Percentiles rank a stretch among this genome's conserved stretches.
phyloP scores from a whole-genome alignment of 2,329 filamentous ascomycete genomes.

The Calonectria pauciramosa region DNA sequence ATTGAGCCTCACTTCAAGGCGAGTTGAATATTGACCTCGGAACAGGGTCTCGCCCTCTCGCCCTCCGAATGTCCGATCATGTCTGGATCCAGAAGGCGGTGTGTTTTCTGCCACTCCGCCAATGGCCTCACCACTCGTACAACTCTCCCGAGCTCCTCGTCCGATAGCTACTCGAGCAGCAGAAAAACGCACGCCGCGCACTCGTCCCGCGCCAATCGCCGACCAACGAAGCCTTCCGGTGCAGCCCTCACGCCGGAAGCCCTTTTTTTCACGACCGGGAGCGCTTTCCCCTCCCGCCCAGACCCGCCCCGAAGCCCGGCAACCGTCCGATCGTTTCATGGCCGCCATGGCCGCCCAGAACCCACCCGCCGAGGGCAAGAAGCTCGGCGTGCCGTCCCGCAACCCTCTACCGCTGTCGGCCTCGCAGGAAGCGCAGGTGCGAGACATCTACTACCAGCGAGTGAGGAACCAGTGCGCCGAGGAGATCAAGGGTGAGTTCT shows the following conservation, averaged over 20 bases:
- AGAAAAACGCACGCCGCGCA: conserved; percentile 16
- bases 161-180: conserved; percentile 30
- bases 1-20: too few relatives aligned
- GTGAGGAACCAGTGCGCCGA: conserved; percentile 82
- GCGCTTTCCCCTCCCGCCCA: neutral
- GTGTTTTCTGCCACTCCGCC: conserved; percentile 35
- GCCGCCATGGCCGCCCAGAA: conserved; percentile 52
- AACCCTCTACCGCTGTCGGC: conserved; percentile 89
- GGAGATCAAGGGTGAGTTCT: conserved; percentile 78
- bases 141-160: conserved; percentile 42
- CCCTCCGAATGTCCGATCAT: neutral
- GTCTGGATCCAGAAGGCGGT: conserved; percentile 37
- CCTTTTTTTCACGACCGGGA: neutral
- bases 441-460: conserved; percentile 83
- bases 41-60: neutral
- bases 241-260: neutral
- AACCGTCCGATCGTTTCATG: conserved; percentile 35
- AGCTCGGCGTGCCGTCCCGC: conserved; percentile 68
- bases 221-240: neutral
- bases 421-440: conserved; percentile 84
- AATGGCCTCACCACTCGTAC: conserved; percentile 42
- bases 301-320: conserved; percentile 18
- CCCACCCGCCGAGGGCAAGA: conserved; percentile 52
- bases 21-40: neutral
- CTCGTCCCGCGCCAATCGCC: conserved; percentile 16